phyloP scores from a whole-genome alignment of 1,284 basidiomycete species.

The Trichosporon asahii region DNA sequence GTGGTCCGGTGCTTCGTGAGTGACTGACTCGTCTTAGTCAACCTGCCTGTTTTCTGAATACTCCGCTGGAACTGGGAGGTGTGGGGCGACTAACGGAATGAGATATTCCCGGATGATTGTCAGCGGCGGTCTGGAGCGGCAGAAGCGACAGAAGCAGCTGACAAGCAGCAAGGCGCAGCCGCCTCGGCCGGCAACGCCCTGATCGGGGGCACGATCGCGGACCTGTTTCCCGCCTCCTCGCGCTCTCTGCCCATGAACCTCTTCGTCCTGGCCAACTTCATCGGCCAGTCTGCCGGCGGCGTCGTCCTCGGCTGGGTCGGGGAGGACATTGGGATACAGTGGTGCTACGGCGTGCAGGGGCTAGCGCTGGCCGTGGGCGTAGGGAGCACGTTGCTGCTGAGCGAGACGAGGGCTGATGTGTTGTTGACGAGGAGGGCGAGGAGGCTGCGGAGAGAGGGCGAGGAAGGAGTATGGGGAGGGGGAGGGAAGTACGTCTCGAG shows the following conservation, averaged over 20 bases:
- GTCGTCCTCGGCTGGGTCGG: slow-evolving; percentile 36
- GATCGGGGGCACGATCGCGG: slow-evolving; percentile 49
- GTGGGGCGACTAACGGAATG: too few relatives aligned
- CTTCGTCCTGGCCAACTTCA: slow-evolving; percentile 50
- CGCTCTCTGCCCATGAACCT: slow-evolving; percentile 52
- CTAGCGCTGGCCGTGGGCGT: slow-evolving; percentile 33
- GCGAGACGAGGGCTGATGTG: slow-evolving; percentile 52
- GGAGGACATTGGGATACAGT: slow-evolving; percentile 32
- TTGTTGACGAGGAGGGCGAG: slow-evolving; percentile 51
- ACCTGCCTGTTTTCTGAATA: too few relatives aligned
- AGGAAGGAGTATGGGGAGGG: slow-evolving; percentile 46
- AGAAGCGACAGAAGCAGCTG: too few relatives aligned
- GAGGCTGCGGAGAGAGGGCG: slow-evolving; percentile 46
- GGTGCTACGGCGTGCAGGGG: slow-evolving; percentile 45
- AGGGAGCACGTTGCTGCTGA: slow-evolving; percentile 40
- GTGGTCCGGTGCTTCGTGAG: slow-evolving; percentile 36
- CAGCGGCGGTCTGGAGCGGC: too few relatives aligned
- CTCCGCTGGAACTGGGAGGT: too few relatives aligned
- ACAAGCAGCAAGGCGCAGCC: slow-evolving; percentile 36
- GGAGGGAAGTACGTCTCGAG: slow-evolving; percentile 8
- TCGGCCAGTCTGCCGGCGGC: slow-evolving; percentile 39
- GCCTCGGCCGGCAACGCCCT: slow-evolving; percentile 42
- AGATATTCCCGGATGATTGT: too few relatives aligned
- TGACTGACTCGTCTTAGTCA: too few relatives aligned
- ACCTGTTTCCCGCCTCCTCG: slow-evolving; percentile 42